Evolutionary conservation across 2,329 filamentous ascomycete species (phyloP), one percentile per base, ranked within the genome.

Genomic region (Aspergillus awamori): DNA sequence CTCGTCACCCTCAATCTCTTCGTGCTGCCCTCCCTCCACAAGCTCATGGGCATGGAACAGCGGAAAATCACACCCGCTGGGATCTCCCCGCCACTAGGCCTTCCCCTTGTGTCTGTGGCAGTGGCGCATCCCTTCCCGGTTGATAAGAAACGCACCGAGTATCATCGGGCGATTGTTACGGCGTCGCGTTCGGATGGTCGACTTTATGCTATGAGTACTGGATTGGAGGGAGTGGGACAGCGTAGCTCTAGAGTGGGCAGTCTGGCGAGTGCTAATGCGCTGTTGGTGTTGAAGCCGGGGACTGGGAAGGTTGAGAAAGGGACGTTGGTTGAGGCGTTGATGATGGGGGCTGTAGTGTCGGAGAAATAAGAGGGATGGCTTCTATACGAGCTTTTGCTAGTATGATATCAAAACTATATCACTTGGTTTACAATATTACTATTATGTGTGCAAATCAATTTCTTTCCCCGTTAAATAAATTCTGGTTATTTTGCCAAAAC

Each of bases 1-100:
- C 83, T 97, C 2, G 95, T 98, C 8, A 96, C 94, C 0, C 92
- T 96, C 70, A 91, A 98, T 72, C 85, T 99, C 1, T 98, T 99
- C 76, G 93, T 98, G 8, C 82, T 99, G 10, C 95, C 95, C 0
- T 88, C 91, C 0, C 79, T 99, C 61, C 92, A 96, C 71, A 87
- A 90, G 67, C 83, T 90, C 68, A 84, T 87, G 10, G 95, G 93
- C 0, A 80, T 93, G 7, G 71, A 71, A 22, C 64, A 72, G 33
- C 53, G 30, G 8, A n/a, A 33, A 8, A 22, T 15, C 30, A 22
- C 51, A 10, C 11, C 51, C n/a, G 51, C 30, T 15, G 53, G 39
- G 11, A 22, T 30, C 13, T 33, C 53, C 4, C 22, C 41, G 11
- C 22, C 53, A 0, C 81, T 81, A 0, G 92, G 93, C 0, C 79